Percentiles rank a stretch among this genome's conserved stretches.
Conservation (phyloP, 1,139 yeast species). For the Tardiomyces blankii region DNA sequence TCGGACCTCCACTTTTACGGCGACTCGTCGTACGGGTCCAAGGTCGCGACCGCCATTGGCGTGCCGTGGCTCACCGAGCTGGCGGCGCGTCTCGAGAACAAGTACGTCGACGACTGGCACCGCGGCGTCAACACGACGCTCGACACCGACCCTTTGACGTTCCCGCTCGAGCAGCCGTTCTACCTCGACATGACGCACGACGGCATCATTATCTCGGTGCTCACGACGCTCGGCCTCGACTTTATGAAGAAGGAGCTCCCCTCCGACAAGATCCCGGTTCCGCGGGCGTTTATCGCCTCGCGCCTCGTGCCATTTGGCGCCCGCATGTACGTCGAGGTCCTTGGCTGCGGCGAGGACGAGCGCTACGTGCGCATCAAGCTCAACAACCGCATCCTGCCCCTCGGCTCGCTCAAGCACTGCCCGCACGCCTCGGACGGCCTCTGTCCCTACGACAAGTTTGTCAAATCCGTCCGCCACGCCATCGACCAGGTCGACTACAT, state of each 20-base stretch:
- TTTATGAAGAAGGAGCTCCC: slow-evolving; percentile 27
- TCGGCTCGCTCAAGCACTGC: slow-evolving; percentile 26
- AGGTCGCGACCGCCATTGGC: slow-evolving; percentile 31
- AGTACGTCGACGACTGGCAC: slow-evolving; percentile 16
- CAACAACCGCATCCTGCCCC: slow-evolving; percentile 31
- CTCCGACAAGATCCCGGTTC: slow-evolving; percentile 25
- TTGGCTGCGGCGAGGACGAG: slow-evolving; percentile 25
- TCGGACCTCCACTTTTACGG: slow-evolving; percentile 33
- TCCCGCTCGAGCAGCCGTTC: slow-evolving; percentile 32
- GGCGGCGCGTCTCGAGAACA: slow-evolving; percentile 24
- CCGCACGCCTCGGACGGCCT: slow-evolving; percentile 26
- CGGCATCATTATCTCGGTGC: slow-evolving; percentile 27
- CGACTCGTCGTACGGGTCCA: slow-evolving; percentile 27
- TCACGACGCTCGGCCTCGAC: slow-evolving; percentile 30
- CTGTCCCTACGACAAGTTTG: slow-evolving; percentile 25
- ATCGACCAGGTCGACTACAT: slow-evolving; percentile 24
- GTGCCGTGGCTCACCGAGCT: slow-evolving; percentile 33
- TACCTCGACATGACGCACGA: slow-evolving; percentile 36
- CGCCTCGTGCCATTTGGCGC: slow-evolving; percentile 35
- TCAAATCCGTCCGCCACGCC: slow-evolving; percentile 24
- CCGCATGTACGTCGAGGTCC: slow-evolving; percentile 28
- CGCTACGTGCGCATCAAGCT: slow-evolving; percentile 26
- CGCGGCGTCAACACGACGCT: slow-evolving; percentile 29
- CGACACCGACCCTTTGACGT: slow-evolving; percentile 18
- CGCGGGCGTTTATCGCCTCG: slow-evolving; percentile 30